phyloP scores from a whole-genome alignment of 257 asterid genomes.

The Solanum acaule region DNA sequence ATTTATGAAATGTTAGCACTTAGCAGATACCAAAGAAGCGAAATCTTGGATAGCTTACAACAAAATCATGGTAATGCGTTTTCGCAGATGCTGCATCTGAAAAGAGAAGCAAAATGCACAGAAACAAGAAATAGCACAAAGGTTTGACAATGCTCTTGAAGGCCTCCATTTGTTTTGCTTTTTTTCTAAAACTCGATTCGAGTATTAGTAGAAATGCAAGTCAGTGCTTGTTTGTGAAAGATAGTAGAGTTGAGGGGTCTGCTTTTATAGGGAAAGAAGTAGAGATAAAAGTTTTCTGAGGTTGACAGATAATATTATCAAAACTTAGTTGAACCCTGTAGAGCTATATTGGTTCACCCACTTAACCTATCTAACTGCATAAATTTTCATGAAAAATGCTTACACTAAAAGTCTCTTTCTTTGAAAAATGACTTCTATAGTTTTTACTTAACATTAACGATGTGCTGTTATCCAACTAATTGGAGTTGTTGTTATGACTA shows the following conservation, averaged over 20 bases:
- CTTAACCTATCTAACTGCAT: conserved; percentile 31
- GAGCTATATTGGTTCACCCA: conserved; percentile 58
- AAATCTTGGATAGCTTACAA: conserved; percentile 27
- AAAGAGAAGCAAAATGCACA: conserved; percentile 18
- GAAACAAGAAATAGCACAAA: conserved; percentile 12
- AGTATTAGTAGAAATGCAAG: not conserved
- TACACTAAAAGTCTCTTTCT: conserved; percentile 24
- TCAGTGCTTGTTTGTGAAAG: conserved; percentile 13
- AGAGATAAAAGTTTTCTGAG: conserved; percentile 13
- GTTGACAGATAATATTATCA: conserved; percentile 38
- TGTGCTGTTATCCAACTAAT: not conserved
- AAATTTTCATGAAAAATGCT: conserved; percentile 13
- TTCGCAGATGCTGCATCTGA: conserved; percentile 38
- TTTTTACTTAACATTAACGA: conserved; percentile 18
- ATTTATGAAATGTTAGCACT: not conserved
- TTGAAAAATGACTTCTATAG: not conserved
- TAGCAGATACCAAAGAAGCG: not conserved
- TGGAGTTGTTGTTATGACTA: not conserved
- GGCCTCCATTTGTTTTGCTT: conserved; percentile 15
- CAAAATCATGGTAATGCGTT: conserved; percentile 54
- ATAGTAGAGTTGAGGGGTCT: conserved; percentile 6
- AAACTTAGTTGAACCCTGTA: conserved; percentile 35
- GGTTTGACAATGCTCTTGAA: conserved; percentile 2
- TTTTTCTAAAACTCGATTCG: not conserved
- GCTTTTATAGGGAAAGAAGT: conserved; percentile 28